Evolutionary conservation across 2,329 filamentous ascomycete genomes (phyloP), one percentile per base, ranked within the genome.

Genomic region (Neurospora sp.): DNA sequence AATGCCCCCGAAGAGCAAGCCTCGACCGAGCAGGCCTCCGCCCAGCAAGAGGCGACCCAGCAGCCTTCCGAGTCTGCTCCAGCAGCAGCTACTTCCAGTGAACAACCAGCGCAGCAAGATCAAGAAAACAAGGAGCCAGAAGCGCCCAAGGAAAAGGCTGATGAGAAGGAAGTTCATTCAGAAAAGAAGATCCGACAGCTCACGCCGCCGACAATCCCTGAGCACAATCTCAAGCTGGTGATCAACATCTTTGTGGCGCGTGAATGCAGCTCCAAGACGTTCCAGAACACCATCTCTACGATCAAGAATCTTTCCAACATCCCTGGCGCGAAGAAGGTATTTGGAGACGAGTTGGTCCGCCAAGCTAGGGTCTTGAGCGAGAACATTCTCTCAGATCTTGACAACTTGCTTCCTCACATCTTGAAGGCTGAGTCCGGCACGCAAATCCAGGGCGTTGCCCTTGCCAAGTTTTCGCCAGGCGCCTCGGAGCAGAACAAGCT

Each of bases 241-340:
- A 92, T 98, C 75, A 96, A 96, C 78, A 97, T 99, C 70, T 92
- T 99, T 74, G 93, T 97, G 62, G 95, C 95, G 73, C 91, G 94
- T 67, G 96, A 99, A 80, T 99, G 96, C 81, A 97, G 93, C 77
- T 94, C 93, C 73, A 97, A 97, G 84, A 98, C 96, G 0, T 99
- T 99, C 85, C 92, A 96, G 78, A 96, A 98, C 80, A 98, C 96
- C 0, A 87, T 99, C 69, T 96, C 95, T 17, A 96, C 96, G n/a
- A 97, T 99, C 84, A 98, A 97, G 82, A 97, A 98, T 77, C 86
- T 99, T 62, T 98, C 94, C 5, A 90, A 92, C 46, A 96, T 99
- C 72, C 93, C 95, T 17, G 93, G 91, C 13, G 93, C 95, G 19
- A 96, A 96, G 80, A 88, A 91, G 68, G 86, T 93, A 11, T 98